Conservation (phyloP, 1,139 yeast species). For the Scheffersomyces insectosa region DNA sequence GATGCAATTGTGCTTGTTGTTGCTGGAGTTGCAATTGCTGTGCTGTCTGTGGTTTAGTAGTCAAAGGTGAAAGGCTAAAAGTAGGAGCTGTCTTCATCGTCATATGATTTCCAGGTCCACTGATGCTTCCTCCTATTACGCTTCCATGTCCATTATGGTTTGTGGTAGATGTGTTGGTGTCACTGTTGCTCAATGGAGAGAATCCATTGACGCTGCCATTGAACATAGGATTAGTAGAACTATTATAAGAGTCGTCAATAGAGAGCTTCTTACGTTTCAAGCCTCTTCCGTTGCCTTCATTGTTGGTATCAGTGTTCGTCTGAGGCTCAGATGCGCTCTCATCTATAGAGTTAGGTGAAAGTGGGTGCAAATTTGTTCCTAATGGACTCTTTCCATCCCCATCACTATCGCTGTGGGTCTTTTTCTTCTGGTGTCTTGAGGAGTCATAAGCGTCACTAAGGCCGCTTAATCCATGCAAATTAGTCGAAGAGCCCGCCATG, state of each 20-base stretch:
- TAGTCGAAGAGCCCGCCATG: constrained; percentile 5
- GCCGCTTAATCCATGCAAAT: constrained; percentile 11
- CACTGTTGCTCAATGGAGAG: constrained; percentile 48
- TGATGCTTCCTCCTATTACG: not conserved
- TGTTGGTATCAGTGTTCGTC: constrained; percentile 39
- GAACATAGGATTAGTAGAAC: constrained; percentile 44
- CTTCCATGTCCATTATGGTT: constrained; percentile 12
- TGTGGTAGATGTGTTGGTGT: constrained; percentile 41
- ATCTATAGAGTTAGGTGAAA: constrained; percentile 66
- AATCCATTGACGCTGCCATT: constrained; percentile 44
- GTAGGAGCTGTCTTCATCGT: constrained; percentile 4
- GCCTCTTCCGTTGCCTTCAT: constrained; percentile 28
- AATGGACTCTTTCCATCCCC: constrained; percentile 6
- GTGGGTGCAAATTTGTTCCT: constrained; percentile 26
- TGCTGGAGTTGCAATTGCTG: constrained; percentile 6
- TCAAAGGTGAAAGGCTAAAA: constrained; percentile 16
- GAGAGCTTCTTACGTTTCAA: constrained; percentile 46
- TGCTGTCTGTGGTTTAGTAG: constrained; percentile 9
- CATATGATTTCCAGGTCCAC: not conserved
- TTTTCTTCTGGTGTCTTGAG: constrained; percentile 6
- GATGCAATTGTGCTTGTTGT: not conserved
- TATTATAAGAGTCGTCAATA: constrained; percentile 43
- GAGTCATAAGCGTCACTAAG: constrained; percentile 5
- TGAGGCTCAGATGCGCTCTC: constrained; percentile 66
- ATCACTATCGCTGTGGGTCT: constrained; percentile 1